Evolutionary conservation across 257 asterid genomes (phyloP), one percentile per base, ranked within the genome.

Genomic region (Nicotiana tabacum): DNA sequence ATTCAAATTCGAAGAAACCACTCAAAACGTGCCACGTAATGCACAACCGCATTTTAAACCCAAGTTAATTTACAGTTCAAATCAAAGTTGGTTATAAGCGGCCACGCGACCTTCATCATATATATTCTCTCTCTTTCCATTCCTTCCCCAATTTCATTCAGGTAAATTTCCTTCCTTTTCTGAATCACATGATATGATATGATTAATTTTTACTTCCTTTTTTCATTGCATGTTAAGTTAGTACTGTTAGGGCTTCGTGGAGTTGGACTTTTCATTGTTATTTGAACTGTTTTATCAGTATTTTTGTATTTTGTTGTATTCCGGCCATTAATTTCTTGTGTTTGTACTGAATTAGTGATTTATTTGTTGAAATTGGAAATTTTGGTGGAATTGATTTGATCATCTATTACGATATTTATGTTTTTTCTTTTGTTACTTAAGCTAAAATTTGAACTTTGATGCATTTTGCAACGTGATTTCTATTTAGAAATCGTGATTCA

Each of bases 1-100:
- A 37, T 57, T 4, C 55, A 1, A 21, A 33, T 53, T 69, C 5
- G 55, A 24, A 3, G 1, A n/a, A 64, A 37, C 89, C 90, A 86
- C 81, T 83, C 17, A 56, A 6, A 30, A 13, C 81, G 46, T 82
- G 90, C 84, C 89, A 83, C 91, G 89, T 84, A 77, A 6, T 4
- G 16, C 9, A n/a, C 37, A 1, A 2, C 37, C 17, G 15, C 66
- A 60, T 7, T 60, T 48, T 48, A 8, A 48, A 60, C 8, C 15
- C 5, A 9, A 24, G 33, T 24, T 9, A 61, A 24, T 0, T 3
- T 24, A n/a, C 15, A 61, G 33, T 61, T 21, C 33, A 35, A 43
- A 43, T 21, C 33, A 35, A 43, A 43, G 62, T 61, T 62, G 48
- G 56, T 65, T 77, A 65, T 58, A 84, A 84, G 86, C 87, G 86